These are phyloP conservation scores for Paecilomyces sp. DNA, from an alignment of 2,329 filamentous ascomycete species.

Conservation along the genomic window DNA sequence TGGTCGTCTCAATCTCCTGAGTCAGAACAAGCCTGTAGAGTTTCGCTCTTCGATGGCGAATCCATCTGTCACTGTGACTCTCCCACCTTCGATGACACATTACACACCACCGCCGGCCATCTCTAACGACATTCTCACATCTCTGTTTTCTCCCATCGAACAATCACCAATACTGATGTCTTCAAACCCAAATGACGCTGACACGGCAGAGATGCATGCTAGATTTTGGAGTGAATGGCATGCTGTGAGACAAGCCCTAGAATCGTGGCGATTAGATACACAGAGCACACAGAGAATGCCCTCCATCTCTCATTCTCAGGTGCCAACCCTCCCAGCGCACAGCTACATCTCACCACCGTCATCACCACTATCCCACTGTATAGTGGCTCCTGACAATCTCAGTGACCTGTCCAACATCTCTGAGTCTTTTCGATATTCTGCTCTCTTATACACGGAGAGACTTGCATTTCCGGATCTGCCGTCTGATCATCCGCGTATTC, in stretches of 20 bases:
- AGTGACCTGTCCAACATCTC: conserved; percentile 74
- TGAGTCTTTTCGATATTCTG: conserved; percentile 83
- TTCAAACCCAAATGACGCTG: conserved; percentile 6
- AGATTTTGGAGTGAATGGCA: conserved; percentile 84
- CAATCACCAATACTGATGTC: conserved; percentile 25
- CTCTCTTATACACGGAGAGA: conserved; percentile 82
- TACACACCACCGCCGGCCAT: conserved; percentile 13
- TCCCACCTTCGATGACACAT: conserved; percentile 28
- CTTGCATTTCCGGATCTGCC: conserved; percentile 70
- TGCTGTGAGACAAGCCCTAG: conserved; percentile 65
- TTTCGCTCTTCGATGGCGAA: conserved; percentile 17
- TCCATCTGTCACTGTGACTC: conserved; percentile 17
- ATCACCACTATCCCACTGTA: conserved; percentile 15
- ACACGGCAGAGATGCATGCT: conserved; percentile 6
- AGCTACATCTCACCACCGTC: conserved; percentile 23
- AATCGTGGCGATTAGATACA: conserved; percentile 70
- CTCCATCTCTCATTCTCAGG: conserved; percentile 7
- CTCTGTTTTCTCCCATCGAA: conserved; percentile 37
- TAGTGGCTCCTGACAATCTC: conserved; percentile 53
- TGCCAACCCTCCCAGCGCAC: conserved; percentile 4
- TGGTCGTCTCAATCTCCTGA: conserved; percentile 75
- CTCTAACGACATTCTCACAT: conserved; percentile 14
- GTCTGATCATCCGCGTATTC: conserved; percentile 69
- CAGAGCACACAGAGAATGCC: conserved; percentile 7
- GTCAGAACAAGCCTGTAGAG: conserved; percentile 51